These are phyloP conservation scores for Cydonia oblonga DNA, from an alignment of 331 rosid genomes.

Conservation along the genomic window DNA sequence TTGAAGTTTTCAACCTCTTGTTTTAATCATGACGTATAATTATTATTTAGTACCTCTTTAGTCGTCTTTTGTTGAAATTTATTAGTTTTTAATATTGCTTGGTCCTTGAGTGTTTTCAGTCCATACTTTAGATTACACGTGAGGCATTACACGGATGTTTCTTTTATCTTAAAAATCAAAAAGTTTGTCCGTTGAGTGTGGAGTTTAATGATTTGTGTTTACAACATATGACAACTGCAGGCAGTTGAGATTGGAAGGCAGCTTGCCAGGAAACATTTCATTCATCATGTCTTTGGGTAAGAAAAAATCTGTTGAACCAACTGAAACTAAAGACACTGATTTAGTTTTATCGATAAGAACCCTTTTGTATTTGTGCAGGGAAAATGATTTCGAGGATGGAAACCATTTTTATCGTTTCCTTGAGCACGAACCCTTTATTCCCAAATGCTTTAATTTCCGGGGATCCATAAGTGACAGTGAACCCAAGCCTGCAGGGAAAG, in stretches of 20 bases:
- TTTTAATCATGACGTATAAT: background rate
- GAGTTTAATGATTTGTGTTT: conserved; percentile 5
- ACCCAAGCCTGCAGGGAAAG: conserved; percentile 55
- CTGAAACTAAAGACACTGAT: background rate
- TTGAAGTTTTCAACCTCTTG: background rate
- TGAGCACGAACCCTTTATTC: conserved; percentile 69
- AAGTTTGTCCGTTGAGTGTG: background rate
- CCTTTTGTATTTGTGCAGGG: conserved; percentile 31
- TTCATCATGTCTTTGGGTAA: conserved; percentile 83
- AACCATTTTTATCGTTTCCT: conserved; percentile 74
- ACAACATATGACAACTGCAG: conserved; percentile 27
- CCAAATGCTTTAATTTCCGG: conserved; percentile 65
- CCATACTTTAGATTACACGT: background rate
- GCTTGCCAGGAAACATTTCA: conserved; percentile 62
- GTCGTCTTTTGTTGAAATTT: background rate
- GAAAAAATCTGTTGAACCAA: conserved; percentile 4
- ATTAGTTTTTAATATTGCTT: no score
- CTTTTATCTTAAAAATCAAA: no score
- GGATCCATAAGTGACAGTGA: conserved; percentile 45
- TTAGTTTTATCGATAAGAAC: background rate
- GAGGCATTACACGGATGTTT: background rate
- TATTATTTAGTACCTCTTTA: background rate
- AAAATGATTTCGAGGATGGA: conserved; percentile 74
- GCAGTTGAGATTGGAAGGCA: conserved; percentile 78
- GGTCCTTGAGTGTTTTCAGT: background rate